phyloP scores from a whole-genome alignment of 2,329 filamentous ascomycete species.

The Fusarium heterosporum region DNA sequence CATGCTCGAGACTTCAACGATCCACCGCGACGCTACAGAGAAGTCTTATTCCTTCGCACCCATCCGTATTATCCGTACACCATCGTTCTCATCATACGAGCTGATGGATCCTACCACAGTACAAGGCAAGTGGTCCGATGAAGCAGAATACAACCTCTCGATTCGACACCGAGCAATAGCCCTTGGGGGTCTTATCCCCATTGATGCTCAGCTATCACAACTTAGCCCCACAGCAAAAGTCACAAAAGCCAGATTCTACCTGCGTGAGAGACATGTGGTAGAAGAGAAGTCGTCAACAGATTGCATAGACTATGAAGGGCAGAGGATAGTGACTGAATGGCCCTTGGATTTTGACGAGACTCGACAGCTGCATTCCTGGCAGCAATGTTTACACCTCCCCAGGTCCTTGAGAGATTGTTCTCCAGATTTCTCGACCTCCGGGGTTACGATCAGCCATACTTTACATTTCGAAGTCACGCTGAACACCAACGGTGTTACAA shows the following conservation, averaged over 20 bases:
- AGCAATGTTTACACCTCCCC: slow-evolving; percentile 13
- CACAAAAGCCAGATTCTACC: not conserved
- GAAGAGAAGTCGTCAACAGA: not conserved
- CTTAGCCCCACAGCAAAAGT: not conserved
- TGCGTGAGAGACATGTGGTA: not conserved
- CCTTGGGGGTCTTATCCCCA: not conserved
- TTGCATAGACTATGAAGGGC: not conserved
- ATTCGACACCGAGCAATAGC: slow-evolving; percentile 14
- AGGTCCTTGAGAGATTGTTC: slow-evolving; percentile 4
- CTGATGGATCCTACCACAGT: slow-evolving; percentile 11
- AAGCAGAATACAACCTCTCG: slow-evolving; percentile 7
- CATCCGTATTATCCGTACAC: slow-evolving; percentile 2
- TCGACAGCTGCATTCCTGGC: not conserved
- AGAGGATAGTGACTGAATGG: slow-evolving; percentile 9
- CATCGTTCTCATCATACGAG: slow-evolving; percentile 6
- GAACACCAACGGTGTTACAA: not conserved
- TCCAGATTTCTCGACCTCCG: not conserved
- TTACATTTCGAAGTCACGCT: not conserved
- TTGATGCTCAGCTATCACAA: slow-evolving; percentile 1
- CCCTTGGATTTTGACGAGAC: not conserved
- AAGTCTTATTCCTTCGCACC: not conserved
- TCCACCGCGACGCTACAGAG: accelerated
- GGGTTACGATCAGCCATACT: not conserved
- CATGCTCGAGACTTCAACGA: not conserved
- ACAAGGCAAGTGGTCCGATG: not conserved